Evolutionary conservation across 805 yeast genomes (phyloP).

Genomic region (Starmerella roubikii): DNA sequence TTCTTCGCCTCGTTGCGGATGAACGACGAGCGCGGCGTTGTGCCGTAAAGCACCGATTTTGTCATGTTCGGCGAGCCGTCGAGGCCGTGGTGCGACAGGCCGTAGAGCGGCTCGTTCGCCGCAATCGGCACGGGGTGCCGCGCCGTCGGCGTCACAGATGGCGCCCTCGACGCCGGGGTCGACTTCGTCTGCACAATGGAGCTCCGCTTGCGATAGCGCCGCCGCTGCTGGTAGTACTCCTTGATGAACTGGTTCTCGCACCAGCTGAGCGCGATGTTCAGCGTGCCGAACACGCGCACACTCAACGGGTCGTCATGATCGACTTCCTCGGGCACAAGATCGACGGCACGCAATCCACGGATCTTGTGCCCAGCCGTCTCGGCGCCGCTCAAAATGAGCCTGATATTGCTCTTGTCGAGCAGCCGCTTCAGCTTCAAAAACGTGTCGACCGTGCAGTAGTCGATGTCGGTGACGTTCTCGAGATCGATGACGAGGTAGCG

Average conservation of each 20-base stretch:
- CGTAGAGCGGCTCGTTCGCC: background rate
- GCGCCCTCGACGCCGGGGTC: background rate
- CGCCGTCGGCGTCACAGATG: too few relatives aligned
- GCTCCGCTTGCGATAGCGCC: background rate
- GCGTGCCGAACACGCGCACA: slow-evolving; percentile 56
- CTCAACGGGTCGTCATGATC: slow-evolving; percentile 25
- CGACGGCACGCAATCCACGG: slow-evolving; percentile 67
- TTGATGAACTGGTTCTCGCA: slow-evolving; percentile 81
- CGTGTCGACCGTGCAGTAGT: slow-evolving; percentile 93
- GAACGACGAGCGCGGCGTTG: slow-evolving; percentile 20
- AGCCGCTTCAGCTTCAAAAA: slow-evolving; percentile 75
- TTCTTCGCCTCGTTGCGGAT: slow-evolving; percentile 25
- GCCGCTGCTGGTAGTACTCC: slow-evolving; percentile 33
- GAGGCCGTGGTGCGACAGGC: background rate
- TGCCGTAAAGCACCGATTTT: slow-evolving; percentile 8
- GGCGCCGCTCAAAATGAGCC: slow-evolving; percentile 67
- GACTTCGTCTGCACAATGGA: background rate
- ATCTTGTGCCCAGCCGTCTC: slow-evolving; percentile 51
- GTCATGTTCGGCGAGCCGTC: slow-evolving; percentile 1
- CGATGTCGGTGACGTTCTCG: slow-evolving; percentile 64
- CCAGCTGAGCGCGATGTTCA: slow-evolving; percentile 89
- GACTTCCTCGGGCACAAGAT: slow-evolving; percentile 44
- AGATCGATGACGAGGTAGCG: slow-evolving; percentile 75
- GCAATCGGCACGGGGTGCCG: background rate
- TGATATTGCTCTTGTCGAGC: slow-evolving; percentile 52